A percentile compares a stretch with the other conserved stretches of the same genome.
phyloP scores from a whole-genome alignment of 768 basidiomycete genomes.

The Candolleomyces efflorescens region DNA sequence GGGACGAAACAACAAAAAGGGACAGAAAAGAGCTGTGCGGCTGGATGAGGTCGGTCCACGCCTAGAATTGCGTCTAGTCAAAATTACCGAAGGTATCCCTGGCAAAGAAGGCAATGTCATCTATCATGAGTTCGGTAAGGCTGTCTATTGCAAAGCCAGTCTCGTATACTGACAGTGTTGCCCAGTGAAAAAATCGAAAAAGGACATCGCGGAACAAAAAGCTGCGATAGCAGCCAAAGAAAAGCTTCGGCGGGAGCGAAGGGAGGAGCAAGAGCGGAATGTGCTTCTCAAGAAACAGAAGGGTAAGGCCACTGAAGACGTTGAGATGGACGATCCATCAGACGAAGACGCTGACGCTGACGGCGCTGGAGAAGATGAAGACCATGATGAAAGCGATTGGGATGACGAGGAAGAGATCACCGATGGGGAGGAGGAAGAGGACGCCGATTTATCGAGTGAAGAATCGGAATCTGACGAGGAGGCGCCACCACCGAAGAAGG shows the following conservation, averaged over 20 bases:
- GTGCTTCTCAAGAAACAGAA: slow-evolving; percentile 54
- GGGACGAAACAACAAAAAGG: slow-evolving; percentile 90
- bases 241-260: slow-evolving; percentile 67
- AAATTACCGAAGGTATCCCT: slow-evolving; percentile 91
- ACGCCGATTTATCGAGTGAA: slow-evolving; percentile 32
- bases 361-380: slow-evolving; percentile 36
- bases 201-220: slow-evolving; percentile 62
- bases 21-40: slow-evolving; percentile 84
- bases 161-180: slow-evolving; percentile 4
- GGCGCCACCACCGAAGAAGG: slow-evolving; percentile 50
- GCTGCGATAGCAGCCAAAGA: slow-evolving; percentile 75
- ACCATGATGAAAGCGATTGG: slow-evolving; percentile 29
- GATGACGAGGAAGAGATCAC: slow-evolving; percentile 65
- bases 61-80: slow-evolving; percentile 89
- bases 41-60: slow-evolving; percentile 94
- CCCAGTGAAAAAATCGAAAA: slow-evolving; percentile 88
- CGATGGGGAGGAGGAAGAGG: slow-evolving; percentile 46
- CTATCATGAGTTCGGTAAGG: slow-evolving; percentile 90
- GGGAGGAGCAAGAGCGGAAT: slow-evolving; percentile 90
- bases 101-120: slow-evolving; percentile 92
- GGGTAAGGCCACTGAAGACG: slow-evolving; percentile 25
- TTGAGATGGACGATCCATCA: slow-evolving; percentile 35
- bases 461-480: slow-evolving; percentile 43
- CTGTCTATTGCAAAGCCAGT: neutral
- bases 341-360: slow-evolving; percentile 41